Evolutionary conservation across 495 filamentous ascomycete species (phyloP).

Genomic region (Cercophora samala): DNA sequence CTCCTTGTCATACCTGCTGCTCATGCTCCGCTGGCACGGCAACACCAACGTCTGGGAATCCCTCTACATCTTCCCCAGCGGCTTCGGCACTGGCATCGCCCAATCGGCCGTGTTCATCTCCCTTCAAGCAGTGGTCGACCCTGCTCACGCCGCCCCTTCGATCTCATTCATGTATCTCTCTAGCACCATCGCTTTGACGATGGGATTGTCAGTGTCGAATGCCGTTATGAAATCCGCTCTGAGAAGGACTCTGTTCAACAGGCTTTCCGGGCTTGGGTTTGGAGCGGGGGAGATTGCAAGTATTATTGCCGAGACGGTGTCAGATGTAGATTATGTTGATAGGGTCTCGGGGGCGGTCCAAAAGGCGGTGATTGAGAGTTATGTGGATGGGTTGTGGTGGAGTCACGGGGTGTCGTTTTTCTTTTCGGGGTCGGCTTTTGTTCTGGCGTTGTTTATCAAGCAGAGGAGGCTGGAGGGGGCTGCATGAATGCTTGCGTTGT

Average conservation of each 20-base stretch:
- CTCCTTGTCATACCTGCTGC: slow-evolving; percentile 50
- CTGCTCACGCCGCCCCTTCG: slow-evolving; percentile 53
- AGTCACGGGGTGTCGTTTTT: slow-evolving; percentile 36
- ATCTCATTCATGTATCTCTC: slow-evolving; percentile 53
- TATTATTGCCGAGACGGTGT: slow-evolving; percentile 40
- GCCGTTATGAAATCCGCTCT: slow-evolving; percentile 39
- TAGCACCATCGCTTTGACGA: slow-evolving; percentile 49
- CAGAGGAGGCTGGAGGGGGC: slow-evolving; percentile 21
- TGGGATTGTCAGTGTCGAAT: slow-evolving; percentile 51
- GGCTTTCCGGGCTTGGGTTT: slow-evolving; percentile 29
- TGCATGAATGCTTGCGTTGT: background rate
- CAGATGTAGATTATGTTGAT: slow-evolving; percentile 51
- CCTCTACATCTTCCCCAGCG: slow-evolving; percentile 58
- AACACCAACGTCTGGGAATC: slow-evolving; percentile 58
- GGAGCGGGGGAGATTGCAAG: slow-evolving; percentile 22
- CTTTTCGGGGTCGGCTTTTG: slow-evolving; percentile 22
- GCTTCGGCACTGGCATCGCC: slow-evolving; percentile 55
- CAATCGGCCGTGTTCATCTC: slow-evolving; percentile 54
- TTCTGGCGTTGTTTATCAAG: slow-evolving; percentile 27
- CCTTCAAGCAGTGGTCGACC: slow-evolving; percentile 52
- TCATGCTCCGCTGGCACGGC: slow-evolving; percentile 61
- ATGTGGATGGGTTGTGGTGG: slow-evolving; percentile 40
- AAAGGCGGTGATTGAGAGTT: slow-evolving; percentile 32
- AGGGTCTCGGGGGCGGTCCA: slow-evolving; percentile 38
- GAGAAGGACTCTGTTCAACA: slow-evolving; percentile 20